These are phyloP conservation scores for Ilyonectria mors-panacis DNA, from an alignment of 2,329 filamentous ascomycete genomes.

Conservation along the genomic window DNA sequence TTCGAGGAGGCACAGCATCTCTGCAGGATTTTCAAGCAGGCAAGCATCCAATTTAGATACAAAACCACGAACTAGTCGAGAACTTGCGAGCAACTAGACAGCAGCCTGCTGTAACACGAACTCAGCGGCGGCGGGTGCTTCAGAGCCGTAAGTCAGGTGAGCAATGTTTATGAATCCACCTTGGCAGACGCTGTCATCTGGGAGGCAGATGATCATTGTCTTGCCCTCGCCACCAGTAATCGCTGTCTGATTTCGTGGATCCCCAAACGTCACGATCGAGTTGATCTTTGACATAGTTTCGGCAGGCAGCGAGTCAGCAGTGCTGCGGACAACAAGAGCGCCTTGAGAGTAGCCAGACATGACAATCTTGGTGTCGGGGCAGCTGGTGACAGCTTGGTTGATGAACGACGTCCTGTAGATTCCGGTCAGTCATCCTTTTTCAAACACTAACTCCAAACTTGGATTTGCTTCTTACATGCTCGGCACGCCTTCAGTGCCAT, in stretches of 20 bases:
- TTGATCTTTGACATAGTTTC: slow-evolving; percentile 6
- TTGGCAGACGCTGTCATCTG: too few species aligned
- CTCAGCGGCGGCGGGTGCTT: not conserved
- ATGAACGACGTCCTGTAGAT: slow-evolving; percentile 7
- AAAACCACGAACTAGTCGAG: too few species aligned
- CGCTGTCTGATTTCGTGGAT: not conserved
- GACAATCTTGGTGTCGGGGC: slow-evolving; percentile 23
- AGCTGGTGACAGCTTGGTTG: slow-evolving; percentile 12
- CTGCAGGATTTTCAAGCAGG: too few species aligned
- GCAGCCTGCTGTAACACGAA: not conserved
- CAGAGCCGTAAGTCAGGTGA: not conserved
- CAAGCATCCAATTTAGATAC: too few species aligned
- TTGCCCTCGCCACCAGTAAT: too few species aligned
- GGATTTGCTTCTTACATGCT: slow-evolving; percentile 5
- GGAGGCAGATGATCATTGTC: too few species aligned
- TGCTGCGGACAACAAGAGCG: slow-evolving; percentile 18
- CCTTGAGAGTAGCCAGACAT: slow-evolving; percentile 26
- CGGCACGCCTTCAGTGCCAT: slow-evolving; percentile 14
- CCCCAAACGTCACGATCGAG: slow-evolving; percentile 17
- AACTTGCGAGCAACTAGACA: too few species aligned
- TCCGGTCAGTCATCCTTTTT: too few species aligned
- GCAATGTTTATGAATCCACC: not conserved
- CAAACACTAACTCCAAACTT: not conserved
- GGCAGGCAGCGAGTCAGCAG: slow-evolving; percentile 6
- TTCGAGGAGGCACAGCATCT: too few species aligned